phyloP scores from a whole-genome alignment of 176 grass and related monocot species.

The Cenchrus purpureus region DNA sequence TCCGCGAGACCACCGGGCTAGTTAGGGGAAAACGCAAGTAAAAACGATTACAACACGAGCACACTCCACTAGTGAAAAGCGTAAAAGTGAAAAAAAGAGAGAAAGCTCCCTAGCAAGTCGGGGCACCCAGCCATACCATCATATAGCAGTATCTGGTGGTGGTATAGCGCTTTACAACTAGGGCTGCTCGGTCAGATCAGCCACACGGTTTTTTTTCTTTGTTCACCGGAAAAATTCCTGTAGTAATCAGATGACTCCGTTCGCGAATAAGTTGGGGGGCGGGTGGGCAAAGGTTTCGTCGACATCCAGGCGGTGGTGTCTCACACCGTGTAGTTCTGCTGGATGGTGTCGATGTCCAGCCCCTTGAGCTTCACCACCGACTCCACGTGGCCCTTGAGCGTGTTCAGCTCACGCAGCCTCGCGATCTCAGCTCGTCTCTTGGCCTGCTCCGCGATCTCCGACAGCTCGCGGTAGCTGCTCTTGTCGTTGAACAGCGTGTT shows the following conservation, averaged over 20 bases:
- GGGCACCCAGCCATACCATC: constrained; percentile 46
- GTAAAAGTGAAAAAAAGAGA: not conserved
- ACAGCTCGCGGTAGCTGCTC: constrained; percentile 98
- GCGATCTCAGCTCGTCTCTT: constrained; percentile 96
- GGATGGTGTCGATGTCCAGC: constrained; percentile 68
- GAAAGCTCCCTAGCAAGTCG: constrained; percentile 40
- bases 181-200: constrained; percentile 50
- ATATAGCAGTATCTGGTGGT: constrained; percentile 34
- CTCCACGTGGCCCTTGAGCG: constrained; percentile 66
- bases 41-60: constrained; percentile 52
- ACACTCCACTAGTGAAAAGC: constrained; percentile 44
- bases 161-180: constrained; percentile 53
- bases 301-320: not conserved
- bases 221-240: constrained; percentile 42
- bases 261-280: not conserved
- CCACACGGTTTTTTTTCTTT: constrained; percentile 41
- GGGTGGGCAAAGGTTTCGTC: constrained; percentile 11
- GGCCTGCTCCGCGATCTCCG: constrained; percentile 94
- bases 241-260: constrained; percentile 36
- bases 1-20: constrained; percentile 56
- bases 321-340: constrained; percentile 74
- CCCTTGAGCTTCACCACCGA: constrained; percentile 71
- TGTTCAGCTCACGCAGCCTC: constrained; percentile 62
- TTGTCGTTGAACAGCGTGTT: constrained; percentile 71
- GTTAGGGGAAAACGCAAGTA: constrained; percentile 45